Conservation (phyloP, 768 basidiomycete species). For the Porpolomopsis calyptriformis region DNA sequence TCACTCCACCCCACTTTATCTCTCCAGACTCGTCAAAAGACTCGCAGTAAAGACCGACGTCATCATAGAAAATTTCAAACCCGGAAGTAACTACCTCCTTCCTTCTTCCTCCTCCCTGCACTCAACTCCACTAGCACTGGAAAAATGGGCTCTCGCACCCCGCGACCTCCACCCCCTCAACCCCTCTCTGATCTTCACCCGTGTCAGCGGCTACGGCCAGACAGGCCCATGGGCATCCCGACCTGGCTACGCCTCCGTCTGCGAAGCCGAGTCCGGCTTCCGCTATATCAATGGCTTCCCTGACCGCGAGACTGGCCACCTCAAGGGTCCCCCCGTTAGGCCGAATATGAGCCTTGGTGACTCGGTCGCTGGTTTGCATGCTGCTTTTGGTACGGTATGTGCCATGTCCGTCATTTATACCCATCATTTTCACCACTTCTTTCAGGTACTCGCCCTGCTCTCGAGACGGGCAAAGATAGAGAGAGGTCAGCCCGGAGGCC, state of each 20-base stretch:
- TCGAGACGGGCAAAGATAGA: slow-evolving; percentile 29
- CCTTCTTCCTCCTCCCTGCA: not conserved
- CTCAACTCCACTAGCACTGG: slow-evolving; percentile 37
- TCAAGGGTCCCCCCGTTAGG: slow-evolving; percentile 53
- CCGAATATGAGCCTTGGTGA: slow-evolving; percentile 69
- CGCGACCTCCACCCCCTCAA: slow-evolving; percentile 57
- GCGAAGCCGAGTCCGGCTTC: slow-evolving; percentile 68
- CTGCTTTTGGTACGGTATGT: slow-evolving; percentile 60
- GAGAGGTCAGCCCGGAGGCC: slow-evolving; percentile 24
- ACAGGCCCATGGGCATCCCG: slow-evolving; percentile 64
- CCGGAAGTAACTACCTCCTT: slow-evolving; percentile 43
- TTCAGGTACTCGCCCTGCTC: slow-evolving; percentile 51
- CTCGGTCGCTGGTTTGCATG: slow-evolving; percentile 60
- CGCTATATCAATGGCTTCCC: slow-evolving; percentile 57
- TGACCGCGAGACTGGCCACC: slow-evolving; percentile 38
- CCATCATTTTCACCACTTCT: not conserved
- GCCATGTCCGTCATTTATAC: not conserved
- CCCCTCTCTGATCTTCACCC: slow-evolving; percentile 82
- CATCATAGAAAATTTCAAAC: slow-evolving; percentile 63
- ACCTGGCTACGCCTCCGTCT: slow-evolving; percentile 65
- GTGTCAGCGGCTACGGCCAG: slow-evolving; percentile 70
- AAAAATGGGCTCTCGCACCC: slow-evolving; percentile 60
- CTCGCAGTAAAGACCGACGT: slow-evolving; percentile 59
- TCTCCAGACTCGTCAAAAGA: slow-evolving; percentile 43
- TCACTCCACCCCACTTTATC: not conserved